Percentiles rank a stretch among this genome's conserved stretches.
phyloP scores from a whole-genome alignment of 306 rosid genomes.

The Corylus avellana region DNA sequence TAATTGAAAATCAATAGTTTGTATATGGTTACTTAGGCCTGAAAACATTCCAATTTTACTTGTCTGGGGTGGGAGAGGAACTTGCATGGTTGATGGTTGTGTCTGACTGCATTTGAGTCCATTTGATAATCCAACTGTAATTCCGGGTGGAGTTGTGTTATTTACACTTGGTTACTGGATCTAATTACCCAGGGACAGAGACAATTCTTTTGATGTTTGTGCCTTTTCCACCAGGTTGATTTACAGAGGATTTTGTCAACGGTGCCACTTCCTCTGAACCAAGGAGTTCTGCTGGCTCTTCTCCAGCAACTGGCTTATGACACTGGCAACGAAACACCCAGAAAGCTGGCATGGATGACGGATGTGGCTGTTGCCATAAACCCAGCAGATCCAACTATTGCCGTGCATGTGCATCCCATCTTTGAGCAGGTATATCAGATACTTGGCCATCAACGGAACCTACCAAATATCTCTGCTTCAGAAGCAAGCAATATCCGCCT shows the following conservation, averaged over 20 bases:
- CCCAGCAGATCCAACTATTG: slow-evolving; percentile 56
- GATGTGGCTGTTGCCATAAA: slow-evolving; percentile 62
- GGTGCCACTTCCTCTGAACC: slow-evolving; percentile 65
- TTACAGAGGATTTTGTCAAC: slow-evolving; percentile 49
- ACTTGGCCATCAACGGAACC: slow-evolving; percentile 48
- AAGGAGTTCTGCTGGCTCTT: slow-evolving; percentile 73
- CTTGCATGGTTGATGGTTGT: background rate
- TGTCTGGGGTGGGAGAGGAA: slow-evolving; percentile 3
- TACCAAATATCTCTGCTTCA: slow-evolving; percentile 46
- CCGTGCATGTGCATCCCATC: slow-evolving; percentile 45
- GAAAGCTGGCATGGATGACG: slow-evolving; percentile 68
- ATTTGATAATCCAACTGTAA: background rate
- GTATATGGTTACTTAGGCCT: background rate
- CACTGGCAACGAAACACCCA: slow-evolving; percentile 44
- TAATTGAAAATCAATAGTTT: background rate
- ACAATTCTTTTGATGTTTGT: slow-evolving; percentile 13
- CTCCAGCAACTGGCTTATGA: slow-evolving; percentile 69
- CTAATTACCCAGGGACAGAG: slow-evolving; percentile 7
- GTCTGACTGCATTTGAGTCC: background rate
- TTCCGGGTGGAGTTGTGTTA: background rate
- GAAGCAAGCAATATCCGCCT: slow-evolving; percentile 61
- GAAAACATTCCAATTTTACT: background rate
- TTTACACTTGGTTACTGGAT: slow-evolving; percentile 10
- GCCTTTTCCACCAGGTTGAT: slow-evolving; percentile 55
- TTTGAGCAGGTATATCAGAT: slow-evolving; percentile 58